A percentile compares a stretch with the other conserved stretches of the same genome.
Conservation (phyloP, 495 filamentous ascomycete species). For the Daldinia bambusicola region DNA sequence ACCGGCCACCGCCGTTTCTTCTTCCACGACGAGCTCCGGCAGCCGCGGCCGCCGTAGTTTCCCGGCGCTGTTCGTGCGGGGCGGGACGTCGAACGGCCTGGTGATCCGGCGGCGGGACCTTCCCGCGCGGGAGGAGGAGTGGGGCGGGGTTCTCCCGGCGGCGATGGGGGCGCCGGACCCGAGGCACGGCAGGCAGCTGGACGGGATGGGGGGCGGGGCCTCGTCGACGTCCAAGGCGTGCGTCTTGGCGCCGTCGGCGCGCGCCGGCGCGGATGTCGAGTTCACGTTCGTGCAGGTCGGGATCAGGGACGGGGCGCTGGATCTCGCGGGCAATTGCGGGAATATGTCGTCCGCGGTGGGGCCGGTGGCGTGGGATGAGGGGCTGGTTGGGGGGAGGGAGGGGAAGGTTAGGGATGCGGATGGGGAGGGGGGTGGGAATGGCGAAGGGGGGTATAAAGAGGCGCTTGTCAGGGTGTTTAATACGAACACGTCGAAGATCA, state of each 20-base stretch:
- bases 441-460: slow-evolving; percentile 45
- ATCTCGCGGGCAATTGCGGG: slow-evolving; percentile 77
- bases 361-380: slow-evolving; percentile 68
- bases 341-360: slow-evolving; percentile 78
- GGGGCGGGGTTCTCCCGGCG: slow-evolving; percentile 67
- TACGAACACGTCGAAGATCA: slow-evolving; percentile 61
- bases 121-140: slow-evolving; percentile 51
- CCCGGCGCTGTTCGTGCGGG: slow-evolving; percentile 75
- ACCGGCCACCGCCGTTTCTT: not conserved
- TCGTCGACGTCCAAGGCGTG: slow-evolving; percentile 77
- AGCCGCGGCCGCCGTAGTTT: slow-evolving; percentile 48
- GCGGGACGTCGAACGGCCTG: slow-evolving; percentile 76
- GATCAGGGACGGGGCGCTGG: slow-evolving; percentile 65
- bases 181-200: slow-evolving; percentile 70
- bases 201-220: slow-evolving; percentile 77
- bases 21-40: not conserved
- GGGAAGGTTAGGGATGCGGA: slow-evolving; percentile 37
- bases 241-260: slow-evolving; percentile 62
- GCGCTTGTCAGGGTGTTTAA: slow-evolving; percentile 56
- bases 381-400: slow-evolving; percentile 50
- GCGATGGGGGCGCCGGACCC: slow-evolving; percentile 76
- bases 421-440: not conserved
- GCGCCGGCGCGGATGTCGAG: slow-evolving; percentile 69
- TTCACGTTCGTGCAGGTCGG: slow-evolving; percentile 79
- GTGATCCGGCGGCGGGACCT: slow-evolving; percentile 69